Percentiles rank a stretch among this genome's conserved stretches.
These are phyloP conservation scores for Botryobasidium botryosum DNA, from an alignment of 768 basidiomycete genomes.

Conservation along the genomic window DNA sequence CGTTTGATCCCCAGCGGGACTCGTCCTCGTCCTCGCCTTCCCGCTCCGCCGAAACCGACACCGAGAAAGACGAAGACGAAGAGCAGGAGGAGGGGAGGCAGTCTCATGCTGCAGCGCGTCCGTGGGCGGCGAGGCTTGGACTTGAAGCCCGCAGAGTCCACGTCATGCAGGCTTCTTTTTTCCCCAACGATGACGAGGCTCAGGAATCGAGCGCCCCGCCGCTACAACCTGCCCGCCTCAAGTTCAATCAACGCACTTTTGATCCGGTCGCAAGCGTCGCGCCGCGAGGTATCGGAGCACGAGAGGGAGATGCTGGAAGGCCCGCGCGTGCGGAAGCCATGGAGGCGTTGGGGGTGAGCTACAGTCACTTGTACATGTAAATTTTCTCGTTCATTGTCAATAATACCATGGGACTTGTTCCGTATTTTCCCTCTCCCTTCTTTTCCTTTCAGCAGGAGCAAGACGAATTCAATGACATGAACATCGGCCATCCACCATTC, in stretches of 20 bases:
- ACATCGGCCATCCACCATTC: too few relatives aligned
- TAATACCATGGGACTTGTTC: too few relatives aligned
- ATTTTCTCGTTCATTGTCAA: too few relatives aligned
- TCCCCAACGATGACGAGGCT: slow-evolving; percentile 18
- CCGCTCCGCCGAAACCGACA: background rate
- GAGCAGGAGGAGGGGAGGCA: slow-evolving; percentile 22
- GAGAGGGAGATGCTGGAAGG: too few relatives aligned
- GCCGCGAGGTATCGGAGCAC: too few relatives aligned
- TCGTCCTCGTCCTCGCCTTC: background rate
- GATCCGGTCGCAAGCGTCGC: slow-evolving; percentile 57
- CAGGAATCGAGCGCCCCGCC: slow-evolving; percentile 59
- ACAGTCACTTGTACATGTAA: too few relatives aligned
- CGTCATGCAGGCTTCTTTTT: slow-evolving; percentile 84
- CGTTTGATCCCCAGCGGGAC: background rate
- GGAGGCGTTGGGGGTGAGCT: too few relatives aligned
- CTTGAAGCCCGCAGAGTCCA: slow-evolving; percentile 81
- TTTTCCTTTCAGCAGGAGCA: too few relatives aligned
- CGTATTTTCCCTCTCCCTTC: too few relatives aligned
- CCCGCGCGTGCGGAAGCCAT: too few relatives aligned
- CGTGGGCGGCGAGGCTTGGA: slow-evolving; percentile 57
- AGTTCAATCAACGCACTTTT: slow-evolving; percentile 66
- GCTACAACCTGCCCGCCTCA: slow-evolving; percentile 45
- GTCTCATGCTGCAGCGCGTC: slow-evolving; percentile 17
- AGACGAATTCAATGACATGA: too few relatives aligned
- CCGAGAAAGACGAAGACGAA: slow-evolving; percentile 3